Percentiles rank a stretch among this genome's conserved stretches.
Conservation (phyloP, 495 filamentous ascomycete species). For the Patellaria atrata region DNA sequence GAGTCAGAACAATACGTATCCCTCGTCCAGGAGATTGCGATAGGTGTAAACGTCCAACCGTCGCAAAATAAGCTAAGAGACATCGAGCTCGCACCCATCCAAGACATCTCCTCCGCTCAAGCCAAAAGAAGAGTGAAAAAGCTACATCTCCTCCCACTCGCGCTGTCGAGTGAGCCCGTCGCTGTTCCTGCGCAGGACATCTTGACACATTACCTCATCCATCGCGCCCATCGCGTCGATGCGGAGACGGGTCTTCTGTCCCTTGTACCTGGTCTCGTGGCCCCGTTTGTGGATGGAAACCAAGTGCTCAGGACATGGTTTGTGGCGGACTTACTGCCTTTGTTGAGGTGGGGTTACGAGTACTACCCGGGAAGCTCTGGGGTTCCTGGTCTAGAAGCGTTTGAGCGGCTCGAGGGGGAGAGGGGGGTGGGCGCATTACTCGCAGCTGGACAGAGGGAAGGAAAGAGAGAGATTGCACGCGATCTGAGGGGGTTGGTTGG, state of each 20-base stretch:
- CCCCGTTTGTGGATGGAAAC: conserved; percentile 59
- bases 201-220: conserved; percentile 57
- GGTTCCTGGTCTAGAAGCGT: conserved; percentile 40
- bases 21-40: conserved; percentile 41
- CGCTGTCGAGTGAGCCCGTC: conserved; percentile 18
- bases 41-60: conserved; percentile 13
- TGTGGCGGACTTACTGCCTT: conserved; percentile 62
- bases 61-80: neutral
- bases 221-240: conserved; percentile 63
- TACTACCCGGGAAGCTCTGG: conserved; percentile 52
- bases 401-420: conserved; percentile 47
- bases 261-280: conserved; percentile 54
- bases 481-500: conserved; percentile 65
- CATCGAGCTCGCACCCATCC: conserved; percentile 45
- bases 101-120: conserved; percentile 45
- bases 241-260: conserved; percentile 60
- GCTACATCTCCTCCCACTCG: conserved; percentile 51
- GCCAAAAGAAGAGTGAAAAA: conserved; percentile 57
- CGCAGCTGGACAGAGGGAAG: conserved; percentile 25
- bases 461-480: conserved; percentile 41
- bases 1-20: conserved; percentile 49
- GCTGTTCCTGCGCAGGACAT: conserved; percentile 38
- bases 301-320: conserved; percentile 57
- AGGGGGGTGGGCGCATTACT: conserved; percentile 55
- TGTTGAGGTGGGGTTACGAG: conserved; percentile 70